phyloP scores from a whole-genome alignment of 768 basidiomycete species.

The Hemileccinum rubropunctum region DNA sequence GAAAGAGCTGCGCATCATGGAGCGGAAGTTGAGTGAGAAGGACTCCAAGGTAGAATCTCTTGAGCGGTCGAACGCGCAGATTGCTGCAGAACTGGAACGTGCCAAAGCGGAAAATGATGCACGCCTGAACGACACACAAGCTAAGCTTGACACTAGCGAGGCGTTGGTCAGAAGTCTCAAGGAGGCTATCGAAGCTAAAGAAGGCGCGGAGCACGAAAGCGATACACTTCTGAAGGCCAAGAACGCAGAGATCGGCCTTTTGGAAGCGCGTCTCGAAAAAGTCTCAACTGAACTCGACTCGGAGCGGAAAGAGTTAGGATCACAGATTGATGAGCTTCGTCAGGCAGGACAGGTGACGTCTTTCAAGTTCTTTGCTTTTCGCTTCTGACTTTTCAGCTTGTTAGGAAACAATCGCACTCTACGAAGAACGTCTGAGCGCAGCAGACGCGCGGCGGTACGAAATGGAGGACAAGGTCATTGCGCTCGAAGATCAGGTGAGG shows the following conservation, averaged over 20 bases:
- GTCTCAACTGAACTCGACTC: constrained; percentile 46
- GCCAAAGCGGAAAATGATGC: constrained; percentile 44
- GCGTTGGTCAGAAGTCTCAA: constrained; percentile 48
- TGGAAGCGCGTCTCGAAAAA: constrained; percentile 48
- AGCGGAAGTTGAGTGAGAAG: constrained; percentile 44
- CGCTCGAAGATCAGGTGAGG: constrained; percentile 52
- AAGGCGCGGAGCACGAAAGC: constrained; percentile 47
- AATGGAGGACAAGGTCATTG: constrained; percentile 60
- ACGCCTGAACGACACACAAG: constrained; percentile 41
- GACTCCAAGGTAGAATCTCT: constrained; percentile 45
- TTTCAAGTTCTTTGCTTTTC: background rate
- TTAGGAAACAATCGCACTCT: constrained; percentile 91
- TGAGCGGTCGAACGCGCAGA: constrained; percentile 41
- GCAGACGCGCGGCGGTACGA: constrained; percentile 75
- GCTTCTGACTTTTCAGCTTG: constrained; percentile 1
- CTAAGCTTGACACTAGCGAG: constrained; percentile 44
- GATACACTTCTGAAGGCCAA: constrained; percentile 52
- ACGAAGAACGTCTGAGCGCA: constrained; percentile 81
- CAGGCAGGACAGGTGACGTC: constrained; percentile 78
- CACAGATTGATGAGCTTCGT: constrained; percentile 80
- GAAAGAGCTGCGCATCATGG: constrained; percentile 37
- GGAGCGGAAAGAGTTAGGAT: constrained; percentile 65
- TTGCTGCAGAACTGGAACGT: constrained; percentile 43
- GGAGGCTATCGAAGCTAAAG: constrained; percentile 50
- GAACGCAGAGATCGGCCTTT: constrained; percentile 54